Evolutionary conservation across 192 early-diverging fungal species (phyloP).

Genomic region (Thamnidium elegans): DNA sequence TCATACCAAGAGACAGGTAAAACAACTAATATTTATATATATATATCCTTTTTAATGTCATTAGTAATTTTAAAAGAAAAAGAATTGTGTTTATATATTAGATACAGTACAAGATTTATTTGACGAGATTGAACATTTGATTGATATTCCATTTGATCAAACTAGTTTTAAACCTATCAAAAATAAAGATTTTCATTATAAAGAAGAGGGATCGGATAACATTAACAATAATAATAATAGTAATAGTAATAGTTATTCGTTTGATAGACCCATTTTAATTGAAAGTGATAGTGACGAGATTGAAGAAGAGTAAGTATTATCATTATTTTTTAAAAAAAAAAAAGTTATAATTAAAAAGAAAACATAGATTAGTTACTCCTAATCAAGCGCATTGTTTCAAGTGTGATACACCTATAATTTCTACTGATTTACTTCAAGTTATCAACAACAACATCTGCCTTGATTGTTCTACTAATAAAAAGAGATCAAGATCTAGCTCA

Average conservation of each 20-base stretch:
- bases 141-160: background rate
- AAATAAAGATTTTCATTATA: no score
- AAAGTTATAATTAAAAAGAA: background rate
- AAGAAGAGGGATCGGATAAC: no score
- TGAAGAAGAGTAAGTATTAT: slow-evolving; percentile 1
- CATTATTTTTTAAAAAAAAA: no score
- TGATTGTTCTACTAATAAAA: background rate
- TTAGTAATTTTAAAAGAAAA: background rate
- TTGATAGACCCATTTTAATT: slow-evolving; percentile 9
- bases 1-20: background rate
- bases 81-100: background rate
- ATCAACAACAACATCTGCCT: background rate
- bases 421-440: background rate
- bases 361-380: background rate
- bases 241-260: background rate
- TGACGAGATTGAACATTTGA: slow-evolving; percentile 8
- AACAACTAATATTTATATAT: background rate
- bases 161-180: no score
- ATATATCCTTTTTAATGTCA: background rate
- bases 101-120: slow-evolving; percentile 1
- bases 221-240: no score
- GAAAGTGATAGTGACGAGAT: slow-evolving; percentile 16
- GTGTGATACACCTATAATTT: background rate
- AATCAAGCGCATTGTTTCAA: background rate
- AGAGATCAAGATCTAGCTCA: background rate